phyloP scores from a whole-genome alignment of 345 rosid species.

The Populus simonii region DNA sequence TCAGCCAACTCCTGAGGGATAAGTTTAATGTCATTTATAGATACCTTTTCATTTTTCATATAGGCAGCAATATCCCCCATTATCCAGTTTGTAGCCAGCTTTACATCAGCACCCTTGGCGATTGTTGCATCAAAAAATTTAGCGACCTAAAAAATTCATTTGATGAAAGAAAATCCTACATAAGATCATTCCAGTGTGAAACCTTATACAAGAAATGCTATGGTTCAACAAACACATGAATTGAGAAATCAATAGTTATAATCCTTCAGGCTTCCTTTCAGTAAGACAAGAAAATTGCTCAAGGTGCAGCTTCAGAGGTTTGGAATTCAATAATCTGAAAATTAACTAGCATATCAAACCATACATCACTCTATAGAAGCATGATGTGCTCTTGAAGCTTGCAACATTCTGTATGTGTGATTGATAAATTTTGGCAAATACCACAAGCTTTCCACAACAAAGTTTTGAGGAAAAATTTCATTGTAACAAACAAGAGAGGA shows the following conservation, averaged over 20 bases:
- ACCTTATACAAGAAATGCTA: background rate
- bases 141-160: slow-evolving; percentile 56
- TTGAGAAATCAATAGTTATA: background rate
- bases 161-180: background rate
- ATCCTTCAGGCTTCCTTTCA: background rate
- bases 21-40: slow-evolving; percentile 71
- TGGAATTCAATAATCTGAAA: background rate
- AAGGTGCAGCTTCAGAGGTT: background rate
- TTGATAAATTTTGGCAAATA: background rate
- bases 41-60: slow-evolving; percentile 76
- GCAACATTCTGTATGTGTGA: background rate
- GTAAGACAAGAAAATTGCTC: background rate
- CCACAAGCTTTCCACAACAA: background rate
- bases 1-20: slow-evolving; percentile 72
- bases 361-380: background rate
- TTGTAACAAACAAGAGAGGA: background rate
- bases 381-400: background rate
- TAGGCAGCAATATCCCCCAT: slow-evolving; percentile 93
- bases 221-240: background rate
- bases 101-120: slow-evolving; percentile 72
- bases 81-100: slow-evolving; percentile 80
- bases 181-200: slow-evolving; percentile 7
- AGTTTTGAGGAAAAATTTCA: background rate
- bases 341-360: background rate
- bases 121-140: slow-evolving; percentile 78